These are phyloP conservation scores for Phallus indusiatus DNA, from an alignment of 768 basidiomycete genomes.

Conservation along the genomic window DNA sequence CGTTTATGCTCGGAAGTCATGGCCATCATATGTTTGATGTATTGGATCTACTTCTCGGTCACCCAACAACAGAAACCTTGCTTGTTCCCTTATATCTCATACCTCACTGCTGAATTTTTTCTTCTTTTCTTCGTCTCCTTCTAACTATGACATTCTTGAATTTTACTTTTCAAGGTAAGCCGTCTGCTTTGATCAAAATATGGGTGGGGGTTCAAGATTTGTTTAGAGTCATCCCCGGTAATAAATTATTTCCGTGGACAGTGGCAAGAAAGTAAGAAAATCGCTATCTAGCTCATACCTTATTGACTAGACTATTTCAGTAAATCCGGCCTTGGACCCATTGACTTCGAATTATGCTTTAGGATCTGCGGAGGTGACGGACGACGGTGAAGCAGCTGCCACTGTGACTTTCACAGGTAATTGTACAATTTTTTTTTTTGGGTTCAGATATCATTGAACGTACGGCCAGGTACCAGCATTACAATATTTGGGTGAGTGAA, in stretches of 20 bases:
- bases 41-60: too few species aligned
- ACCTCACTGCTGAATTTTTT: not conserved
- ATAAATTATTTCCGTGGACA: not conserved
- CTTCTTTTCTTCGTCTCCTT: not conserved
- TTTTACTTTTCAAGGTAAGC: constrained; percentile 4
- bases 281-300: not conserved
- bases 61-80: too few species aligned
- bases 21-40: too few species aligned
- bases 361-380: not conserved
- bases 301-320: not conserved
- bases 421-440: not conserved
- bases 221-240: constrained; percentile 2
- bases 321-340: not conserved
- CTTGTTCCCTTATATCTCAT: too few species aligned
- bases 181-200: not conserved
- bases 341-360: not conserved
- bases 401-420: constrained; percentile 1
- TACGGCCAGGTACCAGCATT: not conserved
- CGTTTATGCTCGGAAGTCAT: too few species aligned
- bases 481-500: not conserved
- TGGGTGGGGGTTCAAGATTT: too few species aligned
- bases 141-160: not conserved
- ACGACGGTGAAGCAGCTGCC: not conserved
- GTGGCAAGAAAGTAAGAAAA: not conserved
- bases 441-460: too few species aligned